A percentile compares a stretch with the other conserved stretches of the same genome.
phyloP scores from a whole-genome alignment of 768 basidiomycete genomes.

The Suillus clintonianus region DNA sequence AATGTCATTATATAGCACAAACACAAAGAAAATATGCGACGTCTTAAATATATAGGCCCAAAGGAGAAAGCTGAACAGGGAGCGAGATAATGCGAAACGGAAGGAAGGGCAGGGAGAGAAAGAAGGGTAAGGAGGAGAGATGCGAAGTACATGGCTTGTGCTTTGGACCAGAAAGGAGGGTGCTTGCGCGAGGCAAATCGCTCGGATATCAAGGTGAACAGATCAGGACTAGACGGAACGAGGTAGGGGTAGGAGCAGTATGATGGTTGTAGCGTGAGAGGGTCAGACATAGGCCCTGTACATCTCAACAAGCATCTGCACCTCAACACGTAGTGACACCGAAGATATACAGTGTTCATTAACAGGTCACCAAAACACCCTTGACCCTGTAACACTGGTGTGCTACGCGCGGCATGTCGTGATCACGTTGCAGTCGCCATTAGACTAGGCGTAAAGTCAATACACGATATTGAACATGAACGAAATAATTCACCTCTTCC shows the following conservation, averaged over 20 bases:
- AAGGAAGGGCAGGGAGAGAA: slow-evolving; percentile 15
- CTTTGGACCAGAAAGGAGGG: slow-evolving; percentile 27
- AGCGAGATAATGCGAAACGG: slow-evolving; percentile 14
- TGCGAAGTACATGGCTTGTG: slow-evolving; percentile 35
- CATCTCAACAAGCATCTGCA: slow-evolving; percentile 11
- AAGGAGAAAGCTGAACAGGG: slow-evolving; percentile 18
- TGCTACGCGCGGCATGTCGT: background rate
- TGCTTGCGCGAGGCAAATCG: slow-evolving; percentile 18
- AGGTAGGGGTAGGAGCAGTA: slow-evolving; percentile 19
- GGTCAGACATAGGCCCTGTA: slow-evolving; percentile 28
- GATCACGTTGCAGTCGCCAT: slow-evolving; percentile 36
- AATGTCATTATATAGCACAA: slow-evolving; percentile 45
- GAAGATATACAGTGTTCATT: background rate
- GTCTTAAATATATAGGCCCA: slow-evolving; percentile 32
- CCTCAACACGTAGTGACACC: background rate
- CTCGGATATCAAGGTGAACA: slow-evolving; percentile 30
- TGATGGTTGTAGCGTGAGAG: slow-evolving; percentile 21
- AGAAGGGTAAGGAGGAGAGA: slow-evolving; percentile 28
- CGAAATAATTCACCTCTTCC: slow-evolving; percentile 72
- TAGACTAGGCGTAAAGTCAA: slow-evolving; percentile 18
- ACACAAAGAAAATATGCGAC: slow-evolving; percentile 35
- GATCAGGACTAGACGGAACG: slow-evolving; percentile 25
- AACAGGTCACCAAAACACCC: background rate
- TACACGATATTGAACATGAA: slow-evolving; percentile 3
- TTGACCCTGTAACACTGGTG: slow-evolving; percentile 5